Evolutionary conservation across 1,284 basidiomycete species (phyloP), one percentile per base, ranked within the genome.

Genomic region (Ceratobasidium sp.): DNA sequence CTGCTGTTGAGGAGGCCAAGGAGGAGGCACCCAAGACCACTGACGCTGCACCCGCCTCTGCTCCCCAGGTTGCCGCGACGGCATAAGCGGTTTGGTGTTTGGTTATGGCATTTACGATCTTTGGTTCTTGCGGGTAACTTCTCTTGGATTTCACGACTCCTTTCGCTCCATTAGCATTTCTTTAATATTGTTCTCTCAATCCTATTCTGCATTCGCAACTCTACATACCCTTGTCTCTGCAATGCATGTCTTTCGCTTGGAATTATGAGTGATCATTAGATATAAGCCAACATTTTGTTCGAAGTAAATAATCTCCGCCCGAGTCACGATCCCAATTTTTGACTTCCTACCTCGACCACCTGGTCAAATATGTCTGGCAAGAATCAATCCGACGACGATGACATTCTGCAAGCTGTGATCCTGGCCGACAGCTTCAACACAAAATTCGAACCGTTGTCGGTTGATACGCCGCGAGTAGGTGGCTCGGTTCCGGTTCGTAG

Each of bases 401-500:
- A 95, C 52, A 87, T 92, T 35, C 83, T 98, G 1, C 95, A 97
- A 79, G 96, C 96, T 43, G 93, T 98, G 73, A 89, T 98, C 64
- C 89, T 98, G 52, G 95, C 96, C 14, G 96, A 98, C 82, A 96
- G 93, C 78, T 98, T 96, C 85, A 96, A 96, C 84, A 92, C 91
- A 78, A 89, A 95, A 74, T 96, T 98, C 80, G 87, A 92, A 75
- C 96, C 96, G 18, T 86, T 98, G 23, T 97, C 94, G 41, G 85
- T 87, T 58, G 87, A 88, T 79, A 92, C 88, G 83, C 95, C 95
- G 74, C 87, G 95, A 79, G 93, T 93, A 79, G 80, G 88, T 80
- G 35, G n/a, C 62, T 30, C 28, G 18, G 41, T 23, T 41, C 6
- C n/a, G 16, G 23, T 35, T 46, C 26, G 49, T 58, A 69, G 50